Base-by-base conservation (phyloP, 306 rosid genomes). In the Prunus mongolica region DNA sequence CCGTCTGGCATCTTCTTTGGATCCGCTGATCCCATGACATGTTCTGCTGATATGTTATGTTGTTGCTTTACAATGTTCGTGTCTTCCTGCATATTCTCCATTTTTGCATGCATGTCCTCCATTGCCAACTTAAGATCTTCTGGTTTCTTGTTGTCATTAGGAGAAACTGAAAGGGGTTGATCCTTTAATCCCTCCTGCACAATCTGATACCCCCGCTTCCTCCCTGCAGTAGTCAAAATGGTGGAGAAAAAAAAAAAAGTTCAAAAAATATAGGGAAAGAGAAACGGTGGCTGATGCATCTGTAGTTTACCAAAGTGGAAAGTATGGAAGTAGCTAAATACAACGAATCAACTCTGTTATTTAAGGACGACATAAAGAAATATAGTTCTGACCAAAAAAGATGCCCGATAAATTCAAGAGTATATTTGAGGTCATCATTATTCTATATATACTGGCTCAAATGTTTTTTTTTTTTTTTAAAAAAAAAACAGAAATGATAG, bases 1-100 rank as follows among this genome's bases (percentile, higher is more conserved):
- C 74, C 91, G 4, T 75, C 84, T 1, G 82, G 78, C 41, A 6
- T 38, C 82, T 83, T 87, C 79, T 82, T 83, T 20, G 75, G 82
- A 70, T 77, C 66, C 74, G 63, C 84, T 14, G 89, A 85, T 62
- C 80, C 77, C 24, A 69, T 74, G 38, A 51, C 88, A 58, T 8
- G 72, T 27, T 77, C 78, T 75, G 81, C 78, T 69, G 88, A 82
- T 82, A 83, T 65, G 65, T 57, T 65, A 69, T 76, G 80, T 47
- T 62, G 83, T 65, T 83, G 91, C 80, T 82, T 80, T 44, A 75
- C 67, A 64, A 73, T 67, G 27, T 65, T 84, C 76, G 30, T 27
- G 57, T 79, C 75, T 54, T 79, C 90, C 74, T 79, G 76, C 58
- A 44, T 50, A 75, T 80, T 82, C 77, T 84, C 88, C 85, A 85